A percentile compares a stretch with the other conserved stretches of the same genome.
phyloP scores from a whole-genome alignment of 1,139 yeast genomes.

The Yamadazyma triangularis region DNA sequence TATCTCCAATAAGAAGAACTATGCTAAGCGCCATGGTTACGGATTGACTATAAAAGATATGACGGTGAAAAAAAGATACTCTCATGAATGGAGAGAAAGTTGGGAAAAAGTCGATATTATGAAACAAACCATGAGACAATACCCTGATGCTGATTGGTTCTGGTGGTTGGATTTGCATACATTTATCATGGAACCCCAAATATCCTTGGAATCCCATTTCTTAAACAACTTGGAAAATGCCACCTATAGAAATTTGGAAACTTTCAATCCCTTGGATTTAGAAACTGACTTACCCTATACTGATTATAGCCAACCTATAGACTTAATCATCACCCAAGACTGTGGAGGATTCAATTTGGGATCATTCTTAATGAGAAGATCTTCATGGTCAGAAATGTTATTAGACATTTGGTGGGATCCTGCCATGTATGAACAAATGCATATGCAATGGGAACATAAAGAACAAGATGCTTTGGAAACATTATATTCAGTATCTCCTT shows the following conservation, averaged over 20 bases:
- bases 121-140: constrained; percentile 94
- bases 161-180: constrained; percentile 99
- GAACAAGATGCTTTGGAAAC: constrained; percentile 95
- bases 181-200: constrained; percentile 91
- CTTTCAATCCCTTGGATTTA: constrained; percentile 72
- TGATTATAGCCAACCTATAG: constrained; percentile 64
- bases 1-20: constrained; percentile 82
- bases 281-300: constrained; percentile 70
- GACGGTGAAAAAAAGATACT: constrained; percentile 81
- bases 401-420: constrained; percentile 99
- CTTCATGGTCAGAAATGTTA: constrained; percentile 82
- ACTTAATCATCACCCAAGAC: constrained; percentile 85
- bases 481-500: constrained; percentile 68
- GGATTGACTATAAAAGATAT: constrained; percentile 85
- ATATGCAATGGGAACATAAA: constrained; percentile 97
- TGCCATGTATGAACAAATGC: constrained; percentile 92
- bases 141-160: constrained; percentile 95
- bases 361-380: constrained; percentile 76
- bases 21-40: constrained; percentile 87
- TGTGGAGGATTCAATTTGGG: constrained; percentile 97
- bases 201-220: constrained; percentile 74
- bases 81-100: constrained; percentile 97
- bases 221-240: constrained; percentile 63
- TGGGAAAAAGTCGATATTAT: constrained; percentile 96
- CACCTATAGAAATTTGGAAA: constrained; percentile 65